Evolutionary conservation across 2,329 filamentous ascomycete genomes (phyloP).

Genomic region (Coniochaeta prunicola): DNA sequence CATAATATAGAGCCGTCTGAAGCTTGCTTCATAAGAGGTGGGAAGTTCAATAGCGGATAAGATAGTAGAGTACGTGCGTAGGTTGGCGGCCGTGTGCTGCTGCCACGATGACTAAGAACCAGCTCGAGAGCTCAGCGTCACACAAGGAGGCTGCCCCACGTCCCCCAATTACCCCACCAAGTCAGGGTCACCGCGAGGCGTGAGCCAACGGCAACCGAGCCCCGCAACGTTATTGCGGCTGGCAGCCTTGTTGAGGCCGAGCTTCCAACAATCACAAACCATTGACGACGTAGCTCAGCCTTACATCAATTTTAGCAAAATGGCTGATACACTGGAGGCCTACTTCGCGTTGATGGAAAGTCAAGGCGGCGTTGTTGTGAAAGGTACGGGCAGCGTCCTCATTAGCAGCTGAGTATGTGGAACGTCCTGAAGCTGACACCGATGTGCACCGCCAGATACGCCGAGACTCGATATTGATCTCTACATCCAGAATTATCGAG

Average conservation of each 20-base stretch:
- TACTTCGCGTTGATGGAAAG: slow-evolving; percentile 41
- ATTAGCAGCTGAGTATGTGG: background rate
- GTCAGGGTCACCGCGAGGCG: background rate
- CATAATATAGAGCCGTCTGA: background rate
- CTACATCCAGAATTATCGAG: slow-evolving; percentile 84
- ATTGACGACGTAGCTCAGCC: background rate
- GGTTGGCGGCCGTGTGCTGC: too few species aligned
- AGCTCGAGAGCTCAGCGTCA: too few species aligned
- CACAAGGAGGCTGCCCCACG: too few species aligned
- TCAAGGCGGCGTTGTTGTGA: slow-evolving; percentile 38
- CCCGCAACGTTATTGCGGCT: background rate
- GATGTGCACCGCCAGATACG: slow-evolving; percentile 41
- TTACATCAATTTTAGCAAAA: slow-evolving; percentile 16
- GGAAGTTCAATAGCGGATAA: too few species aligned
- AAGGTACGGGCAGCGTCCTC: slow-evolving; percentile 26
- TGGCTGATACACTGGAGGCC: slow-evolving; percentile 29
- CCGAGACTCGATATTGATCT: slow-evolving; percentile 89
- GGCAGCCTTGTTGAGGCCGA: background rate
- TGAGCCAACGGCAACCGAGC: background rate
- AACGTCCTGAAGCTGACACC: background rate
- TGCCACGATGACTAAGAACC: background rate
- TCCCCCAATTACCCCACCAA: background rate
- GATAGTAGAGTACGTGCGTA: too few species aligned
- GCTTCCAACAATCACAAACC: background rate
- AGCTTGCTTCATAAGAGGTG: too few species aligned